These are phyloP conservation scores for Arabidopsis suecica DNA, from an alignment of 345 rosid species.

Conservation along the genomic window DNA sequence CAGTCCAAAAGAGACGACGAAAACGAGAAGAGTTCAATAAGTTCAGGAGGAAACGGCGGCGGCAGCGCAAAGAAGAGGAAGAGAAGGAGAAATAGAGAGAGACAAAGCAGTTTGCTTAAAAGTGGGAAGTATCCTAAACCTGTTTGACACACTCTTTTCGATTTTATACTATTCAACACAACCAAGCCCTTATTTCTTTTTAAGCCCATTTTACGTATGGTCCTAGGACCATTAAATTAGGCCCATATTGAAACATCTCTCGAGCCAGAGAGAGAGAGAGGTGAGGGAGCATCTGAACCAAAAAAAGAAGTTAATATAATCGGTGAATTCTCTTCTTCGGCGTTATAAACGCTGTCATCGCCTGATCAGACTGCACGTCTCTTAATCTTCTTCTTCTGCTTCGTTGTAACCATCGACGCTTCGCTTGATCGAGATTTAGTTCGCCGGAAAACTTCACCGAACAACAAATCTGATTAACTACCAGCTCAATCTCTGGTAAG, in stretches of 20 bases:
- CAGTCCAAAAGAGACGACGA: constrained; percentile 21
- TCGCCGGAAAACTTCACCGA: constrained; percentile 27
- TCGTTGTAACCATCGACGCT: constrained; percentile 42
- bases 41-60: constrained; percentile 46
- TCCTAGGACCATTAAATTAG: not conserved
- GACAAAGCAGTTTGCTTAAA: constrained; percentile 23
- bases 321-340: constrained; percentile 35
- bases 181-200: not conserved
- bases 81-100: constrained; percentile 12
- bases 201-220: not conserved
- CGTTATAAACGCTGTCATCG: constrained; percentile 45
- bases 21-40: constrained; percentile 28
- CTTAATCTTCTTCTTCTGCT: constrained; percentile 20
- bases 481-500: constrained; percentile 46
- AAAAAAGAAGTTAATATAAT: constrained; percentile 22
- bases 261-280: constrained; percentile 24
- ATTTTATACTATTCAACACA: not conserved
- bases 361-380: constrained; percentile 49
- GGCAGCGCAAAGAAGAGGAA: constrained; percentile 39
- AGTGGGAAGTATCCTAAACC: constrained; percentile 37
- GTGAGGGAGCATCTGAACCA: constrained; percentile 17
- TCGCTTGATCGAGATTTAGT: constrained; percentile 37
- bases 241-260: constrained; percentile 26
- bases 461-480: constrained; percentile 31
- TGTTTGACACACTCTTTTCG: constrained; percentile 13